Percentiles rank a stretch among this genome's conserved stretches.
Conservation (phyloP, 768 basidiomycete species). For the Termitomyces eurrhizus region DNA sequence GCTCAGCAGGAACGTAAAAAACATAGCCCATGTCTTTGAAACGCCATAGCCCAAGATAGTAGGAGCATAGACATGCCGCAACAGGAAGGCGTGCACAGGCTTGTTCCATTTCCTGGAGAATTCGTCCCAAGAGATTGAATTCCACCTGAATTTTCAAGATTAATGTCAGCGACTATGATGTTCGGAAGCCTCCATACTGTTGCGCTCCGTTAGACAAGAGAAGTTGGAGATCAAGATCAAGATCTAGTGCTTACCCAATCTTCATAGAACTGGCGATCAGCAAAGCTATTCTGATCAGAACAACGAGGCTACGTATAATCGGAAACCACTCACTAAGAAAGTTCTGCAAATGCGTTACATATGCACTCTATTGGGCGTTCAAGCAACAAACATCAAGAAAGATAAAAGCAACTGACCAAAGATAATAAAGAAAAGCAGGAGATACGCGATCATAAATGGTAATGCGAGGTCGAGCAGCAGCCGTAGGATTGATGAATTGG, state of each 20-base stretch:
- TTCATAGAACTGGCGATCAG: conserved; percentile 96
- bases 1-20: conserved; percentile 88
- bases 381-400: neutral
- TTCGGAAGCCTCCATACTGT: conserved; percentile 11
- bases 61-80: conserved; percentile 93
- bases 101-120: conserved; percentile 99
- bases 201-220: conserved; percentile 1
- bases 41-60: conserved; percentile 75
- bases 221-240: neutral
- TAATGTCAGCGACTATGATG: neutral
- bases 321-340: conserved; percentile 69
- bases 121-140: conserved; percentile 95
- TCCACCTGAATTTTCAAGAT: conserved; percentile 58
- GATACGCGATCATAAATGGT: conserved; percentile 91
- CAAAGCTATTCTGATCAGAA: conserved; percentile 54
- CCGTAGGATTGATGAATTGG: conserved; percentile 67
- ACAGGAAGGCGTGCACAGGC: conserved; percentile 89
- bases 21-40: conserved; percentile 79
- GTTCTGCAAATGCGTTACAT: conserved; percentile 92
- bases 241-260: conserved; percentile 66
- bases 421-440: conserved; percentile 82
- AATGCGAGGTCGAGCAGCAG: conserved; percentile 83
- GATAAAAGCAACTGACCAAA: conserved; percentile 49
- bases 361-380: conserved; percentile 68
- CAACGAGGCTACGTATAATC: neutral